Evolutionary conservation across 225 moss, liverwort and hornwort genomes (phyloP).

Genomic region (Pleurozium schreberi): DNA sequence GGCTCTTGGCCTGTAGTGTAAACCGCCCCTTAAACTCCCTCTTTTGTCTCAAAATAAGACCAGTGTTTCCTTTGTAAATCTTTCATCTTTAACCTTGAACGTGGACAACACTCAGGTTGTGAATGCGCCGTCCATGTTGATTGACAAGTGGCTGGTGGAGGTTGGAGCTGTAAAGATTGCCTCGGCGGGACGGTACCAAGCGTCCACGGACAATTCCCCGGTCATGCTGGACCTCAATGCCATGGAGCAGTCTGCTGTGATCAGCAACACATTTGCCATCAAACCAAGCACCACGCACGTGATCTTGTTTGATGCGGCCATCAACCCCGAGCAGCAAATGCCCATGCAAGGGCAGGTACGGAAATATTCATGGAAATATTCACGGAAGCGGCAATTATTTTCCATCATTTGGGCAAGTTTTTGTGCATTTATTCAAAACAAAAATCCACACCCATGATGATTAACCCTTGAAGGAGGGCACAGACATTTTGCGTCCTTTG

Average conservation of each 20-base stretch:
- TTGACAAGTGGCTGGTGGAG: conserved; percentile 37
- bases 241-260: neutral
- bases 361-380: no score
- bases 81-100: no score
- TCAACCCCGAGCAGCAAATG: conserved; percentile 42
- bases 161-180: conserved; percentile 44
- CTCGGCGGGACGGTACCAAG: conserved; percentile 25
- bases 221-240: conserved; percentile 61
- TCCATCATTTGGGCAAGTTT: no score
- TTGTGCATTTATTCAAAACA: no score
- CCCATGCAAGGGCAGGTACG: conserved; percentile 22
- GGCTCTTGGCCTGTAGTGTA: no score
- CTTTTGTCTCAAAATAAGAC: no score
- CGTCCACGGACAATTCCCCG: conserved; percentile 33
- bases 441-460: no score
- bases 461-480: no score
- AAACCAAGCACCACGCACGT: neutral
- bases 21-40: no score
- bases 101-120: conserved; percentile 2
- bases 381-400: no score
- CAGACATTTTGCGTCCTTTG: no score
- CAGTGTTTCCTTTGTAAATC: no score
- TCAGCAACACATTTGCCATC: conserved; percentile 37
- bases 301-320: conserved; percentile 48
- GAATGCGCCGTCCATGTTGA: conserved; percentile 8